phyloP scores from a whole-genome alignment of 129 eudicot species.

The Flaveria trinervia region DNA sequence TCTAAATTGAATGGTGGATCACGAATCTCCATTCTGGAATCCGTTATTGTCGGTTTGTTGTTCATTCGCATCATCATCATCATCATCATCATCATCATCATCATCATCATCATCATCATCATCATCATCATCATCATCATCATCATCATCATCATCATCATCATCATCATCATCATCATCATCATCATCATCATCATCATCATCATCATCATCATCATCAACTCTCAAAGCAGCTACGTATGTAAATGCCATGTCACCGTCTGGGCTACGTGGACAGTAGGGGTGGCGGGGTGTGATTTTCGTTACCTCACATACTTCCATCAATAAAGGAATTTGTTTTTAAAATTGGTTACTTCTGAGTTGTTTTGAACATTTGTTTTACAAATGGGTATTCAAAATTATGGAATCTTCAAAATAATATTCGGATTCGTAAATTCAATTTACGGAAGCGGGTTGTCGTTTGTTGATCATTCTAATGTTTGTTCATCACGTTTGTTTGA shows the following conservation, averaged over 20 bases:
- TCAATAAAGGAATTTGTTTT: too few relatives aligned
- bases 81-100: slow-evolving; percentile 7
- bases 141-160: slow-evolving; percentile 7
- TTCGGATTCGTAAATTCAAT: too few relatives aligned
- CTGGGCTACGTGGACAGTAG: too few relatives aligned
- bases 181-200: slow-evolving; percentile 10
- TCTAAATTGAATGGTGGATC: slow-evolving; percentile 26
- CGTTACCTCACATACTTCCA: too few relatives aligned
- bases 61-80: not conserved
- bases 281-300: too few relatives aligned
- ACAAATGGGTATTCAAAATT: too few relatives aligned
- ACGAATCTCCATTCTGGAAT: slow-evolving; percentile 24
- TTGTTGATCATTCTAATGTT: too few relatives aligned
- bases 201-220: not conserved
- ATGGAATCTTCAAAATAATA: too few relatives aligned
- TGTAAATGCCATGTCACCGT: not conserved
- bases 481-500: too few relatives aligned
- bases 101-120: not conserved
- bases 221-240: not conserved
- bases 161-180: not conserved
- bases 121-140: slow-evolving; percentile 10
- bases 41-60: slow-evolving; percentile 25
- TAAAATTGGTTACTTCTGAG: too few relatives aligned
- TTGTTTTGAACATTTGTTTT: too few relatives aligned
- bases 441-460: too few relatives aligned